Conservation (phyloP, 345 rosid species). For the Zanthoxylum bungeanum region DNA sequence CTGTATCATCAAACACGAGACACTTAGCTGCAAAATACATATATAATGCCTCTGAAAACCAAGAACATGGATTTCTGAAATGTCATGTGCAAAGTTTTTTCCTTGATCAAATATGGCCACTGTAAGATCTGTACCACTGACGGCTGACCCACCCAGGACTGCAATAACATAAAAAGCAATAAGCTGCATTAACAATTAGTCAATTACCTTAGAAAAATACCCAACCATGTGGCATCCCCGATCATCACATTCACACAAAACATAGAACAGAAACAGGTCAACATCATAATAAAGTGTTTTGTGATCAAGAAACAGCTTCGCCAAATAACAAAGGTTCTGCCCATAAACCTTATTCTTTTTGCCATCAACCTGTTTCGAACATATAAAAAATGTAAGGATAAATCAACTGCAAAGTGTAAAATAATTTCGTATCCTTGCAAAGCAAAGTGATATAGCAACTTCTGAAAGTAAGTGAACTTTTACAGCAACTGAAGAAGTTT, state of each 20-base stretch:
- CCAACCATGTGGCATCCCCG: constrained; percentile 99
- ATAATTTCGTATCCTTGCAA: too few relatives aligned
- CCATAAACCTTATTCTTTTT: constrained; percentile 99
- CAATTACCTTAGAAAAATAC: constrained; percentile 96
- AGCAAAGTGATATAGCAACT: neutral
- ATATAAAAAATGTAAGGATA: neutral
- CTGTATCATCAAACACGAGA: constrained; percentile 38
- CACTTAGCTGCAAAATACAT: constrained; percentile 7
- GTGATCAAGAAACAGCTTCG: constrained; percentile 97
- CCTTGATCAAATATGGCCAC: too few relatives aligned
- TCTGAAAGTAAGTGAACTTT: neutral
- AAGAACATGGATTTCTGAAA: neutral
- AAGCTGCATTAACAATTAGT: neutral
- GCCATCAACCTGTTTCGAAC: constrained; percentile 64
- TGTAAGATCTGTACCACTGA: too few relatives aligned
- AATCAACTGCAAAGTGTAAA: constrained; percentile 7
- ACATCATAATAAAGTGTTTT: constrained; percentile 99
- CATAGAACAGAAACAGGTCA: constrained; percentile 86
- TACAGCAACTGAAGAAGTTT: neutral
- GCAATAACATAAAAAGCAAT: constrained; percentile 3
- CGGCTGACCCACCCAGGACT: neutral
- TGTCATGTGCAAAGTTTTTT: too few relatives aligned
- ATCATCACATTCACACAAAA: constrained; percentile 97
- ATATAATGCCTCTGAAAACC: neutral
- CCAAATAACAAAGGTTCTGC: constrained; percentile 97